phyloP scores from a whole-genome alignment of 805 yeast genomes.

The Barnettozyma vustinii region DNA sequence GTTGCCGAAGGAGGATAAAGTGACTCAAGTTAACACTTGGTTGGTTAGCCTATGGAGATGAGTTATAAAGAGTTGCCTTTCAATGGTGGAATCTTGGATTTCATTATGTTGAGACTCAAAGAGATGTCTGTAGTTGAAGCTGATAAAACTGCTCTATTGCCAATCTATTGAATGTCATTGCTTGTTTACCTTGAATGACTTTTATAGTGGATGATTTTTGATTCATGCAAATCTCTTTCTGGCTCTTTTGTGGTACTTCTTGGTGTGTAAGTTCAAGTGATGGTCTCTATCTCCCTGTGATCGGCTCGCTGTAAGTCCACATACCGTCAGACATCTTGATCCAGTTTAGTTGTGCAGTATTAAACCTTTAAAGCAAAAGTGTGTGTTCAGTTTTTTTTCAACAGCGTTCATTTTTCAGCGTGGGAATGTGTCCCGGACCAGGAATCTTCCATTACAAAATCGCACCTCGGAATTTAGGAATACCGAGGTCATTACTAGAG shows the following conservation, averaged over 20 bases:
- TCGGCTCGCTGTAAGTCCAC: constrained; percentile 7
- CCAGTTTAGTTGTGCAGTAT: constrained; percentile 4
- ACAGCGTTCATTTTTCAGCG: constrained; percentile 6
- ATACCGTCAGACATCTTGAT: constrained; percentile 29
- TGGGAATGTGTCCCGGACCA: constrained; percentile 8
- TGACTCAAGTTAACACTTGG: too few species aligned
- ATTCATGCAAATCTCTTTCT: neutral
- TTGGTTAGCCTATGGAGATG: too few species aligned
- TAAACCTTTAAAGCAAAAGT: constrained; percentile 2
- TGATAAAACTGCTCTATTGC: neutral
- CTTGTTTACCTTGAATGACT: neutral
- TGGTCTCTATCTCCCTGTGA: neutral
- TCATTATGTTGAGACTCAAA: neutral
- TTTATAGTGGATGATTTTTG: neutral
- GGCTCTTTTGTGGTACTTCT: neutral
- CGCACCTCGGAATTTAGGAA: neutral
- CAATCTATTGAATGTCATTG: neutral
- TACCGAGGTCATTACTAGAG: neutral
- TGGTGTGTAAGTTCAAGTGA: neutral
- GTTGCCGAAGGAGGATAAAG: neutral
- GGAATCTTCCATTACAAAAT: neutral
- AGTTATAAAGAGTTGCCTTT: neutral
- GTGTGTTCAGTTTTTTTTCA: constrained; percentile 3
- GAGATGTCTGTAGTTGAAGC: neutral
- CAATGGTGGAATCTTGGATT: neutral